Percentiles rank a stretch among this genome's conserved stretches.
Conservation (phyloP, 306 rosid species). For the Vigna unguiculata region DNA sequence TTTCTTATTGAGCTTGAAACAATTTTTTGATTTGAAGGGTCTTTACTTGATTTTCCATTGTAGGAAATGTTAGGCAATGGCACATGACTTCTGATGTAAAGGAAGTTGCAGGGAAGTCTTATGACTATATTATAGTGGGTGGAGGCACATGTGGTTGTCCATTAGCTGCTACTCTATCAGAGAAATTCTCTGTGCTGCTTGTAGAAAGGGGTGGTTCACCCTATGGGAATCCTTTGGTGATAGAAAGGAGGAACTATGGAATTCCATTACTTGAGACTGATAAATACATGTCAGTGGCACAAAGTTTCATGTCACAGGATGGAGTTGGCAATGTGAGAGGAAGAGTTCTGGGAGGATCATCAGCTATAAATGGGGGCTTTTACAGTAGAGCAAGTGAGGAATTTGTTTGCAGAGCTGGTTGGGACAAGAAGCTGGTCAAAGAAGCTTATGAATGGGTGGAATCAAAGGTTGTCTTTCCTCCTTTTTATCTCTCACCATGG, state of each 20-base stretch:
- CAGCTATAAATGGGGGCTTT: slow-evolving; percentile 76
- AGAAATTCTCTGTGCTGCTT: slow-evolving; percentile 69
- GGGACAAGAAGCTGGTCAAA: slow-evolving; percentile 62
- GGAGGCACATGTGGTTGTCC: slow-evolving; percentile 86
- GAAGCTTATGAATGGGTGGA: slow-evolving; percentile 80
- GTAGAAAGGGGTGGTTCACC: slow-evolving; percentile 82
- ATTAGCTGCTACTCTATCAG: slow-evolving; percentile 73
- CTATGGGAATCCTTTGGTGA: slow-evolving; percentile 63
- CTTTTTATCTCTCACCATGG: slow-evolving; percentile 64
- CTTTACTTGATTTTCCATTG: slow-evolving; percentile 9
- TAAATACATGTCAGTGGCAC: slow-evolving; percentile 67
- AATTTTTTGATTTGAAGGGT: slow-evolving; percentile 30
- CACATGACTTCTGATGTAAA: slow-evolving; percentile 68
- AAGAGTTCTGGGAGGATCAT: slow-evolving; percentile 85
- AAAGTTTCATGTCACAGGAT: slow-evolving; percentile 66
- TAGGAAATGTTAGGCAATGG: slow-evolving; percentile 54
- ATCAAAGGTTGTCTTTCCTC: slow-evolving; percentile 65
- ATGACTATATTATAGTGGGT: slow-evolving; percentile 78
- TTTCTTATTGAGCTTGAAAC: slow-evolving; percentile 12
- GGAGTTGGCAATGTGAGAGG: slow-evolving; percentile 72
- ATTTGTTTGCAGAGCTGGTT: slow-evolving; percentile 61
- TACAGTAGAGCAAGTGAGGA: slow-evolving; percentile 79
- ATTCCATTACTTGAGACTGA: slow-evolving; percentile 59
- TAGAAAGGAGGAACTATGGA: slow-evolving; percentile 64
- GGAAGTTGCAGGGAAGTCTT: slow-evolving; percentile 66